A percentile compares a stretch with the other conserved stretches of the same genome.
These are phyloP conservation scores for Biscogniauxia mediterranea DNA, from an alignment of 2,329 filamentous ascomycete species.

Conservation along the genomic window DNA sequence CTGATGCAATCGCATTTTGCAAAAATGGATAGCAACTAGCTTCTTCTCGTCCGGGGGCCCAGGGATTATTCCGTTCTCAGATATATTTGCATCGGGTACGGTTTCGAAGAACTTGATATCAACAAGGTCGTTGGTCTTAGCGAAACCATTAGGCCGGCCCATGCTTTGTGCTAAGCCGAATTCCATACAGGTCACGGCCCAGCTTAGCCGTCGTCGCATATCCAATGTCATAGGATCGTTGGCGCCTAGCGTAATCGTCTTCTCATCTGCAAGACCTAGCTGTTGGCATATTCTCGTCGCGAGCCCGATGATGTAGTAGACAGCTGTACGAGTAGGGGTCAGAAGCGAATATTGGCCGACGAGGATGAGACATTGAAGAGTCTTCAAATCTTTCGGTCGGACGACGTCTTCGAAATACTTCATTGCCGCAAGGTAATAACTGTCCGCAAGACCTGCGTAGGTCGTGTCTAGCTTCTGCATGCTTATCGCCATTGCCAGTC, in stretches of 20 bases:
- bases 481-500: conserved; percentile 92
- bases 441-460: conserved; percentile 91
- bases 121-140: conserved; percentile 76
- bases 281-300: conserved; percentile 87
- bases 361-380: conserved; percentile 83
- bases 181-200: conserved; percentile 88
- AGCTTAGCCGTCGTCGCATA: conserved; percentile 83
- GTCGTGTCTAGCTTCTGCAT: conserved; percentile 87
- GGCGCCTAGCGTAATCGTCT: conserved; percentile 69
- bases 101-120: conserved; percentile 83
- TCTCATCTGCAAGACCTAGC: conserved; percentile 82
- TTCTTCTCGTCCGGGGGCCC: conserved; percentile 79
- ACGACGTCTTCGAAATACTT: conserved; percentile 79
- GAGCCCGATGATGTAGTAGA: conserved; percentile 90
- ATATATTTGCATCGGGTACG: conserved; percentile 82
- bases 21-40: conserved; percentile 86
- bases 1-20: conserved; percentile 85
- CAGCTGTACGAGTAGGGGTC: conserved; percentile 86
- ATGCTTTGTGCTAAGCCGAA: conserved; percentile 83
- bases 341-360: conserved; percentile 90
- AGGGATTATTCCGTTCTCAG: conserved; percentile 67
- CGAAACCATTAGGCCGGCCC: conserved; percentile 82
- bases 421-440: conserved; percentile 90
- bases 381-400: conserved; percentile 83
- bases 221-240: conserved; percentile 77